These are phyloP conservation scores for Ascochyta lentis DNA, from an alignment of 2,329 filamentous ascomycete species.

Conservation along the genomic window DNA sequence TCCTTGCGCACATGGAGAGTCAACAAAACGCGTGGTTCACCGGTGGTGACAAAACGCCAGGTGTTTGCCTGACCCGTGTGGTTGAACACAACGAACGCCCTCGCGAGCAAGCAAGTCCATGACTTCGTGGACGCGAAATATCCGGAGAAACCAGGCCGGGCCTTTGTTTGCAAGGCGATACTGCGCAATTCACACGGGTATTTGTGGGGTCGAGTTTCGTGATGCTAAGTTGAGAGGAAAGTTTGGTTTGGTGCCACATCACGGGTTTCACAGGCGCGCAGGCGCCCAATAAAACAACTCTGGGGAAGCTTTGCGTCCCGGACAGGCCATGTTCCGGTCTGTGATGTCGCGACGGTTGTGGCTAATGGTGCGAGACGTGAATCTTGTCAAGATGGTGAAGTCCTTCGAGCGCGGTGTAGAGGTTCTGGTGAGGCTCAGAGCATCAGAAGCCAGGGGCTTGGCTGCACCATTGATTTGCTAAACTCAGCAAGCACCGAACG, in stretches of 20 bases:
- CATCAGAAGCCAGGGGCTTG: background rate
- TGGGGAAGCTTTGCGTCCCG: conserved; percentile 29
- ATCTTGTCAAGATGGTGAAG: conserved; percentile 1
- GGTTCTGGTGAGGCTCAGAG: conserved; percentile 1
- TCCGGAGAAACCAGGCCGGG: conserved; percentile 13
- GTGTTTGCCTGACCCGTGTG: background rate
- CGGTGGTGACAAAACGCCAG: background rate
- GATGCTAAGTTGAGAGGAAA: conserved; percentile 24
- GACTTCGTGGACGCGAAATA: conserved; percentile 3
- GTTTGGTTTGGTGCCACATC: conserved; percentile 40
- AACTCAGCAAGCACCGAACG: conserved; percentile 5
- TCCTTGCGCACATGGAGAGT: background rate
- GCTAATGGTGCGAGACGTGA: conserved; percentile 9
- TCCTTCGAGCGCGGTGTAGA: conserved; percentile 6
- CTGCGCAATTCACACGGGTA: conserved; percentile 22
- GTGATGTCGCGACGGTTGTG: conserved; percentile 15
- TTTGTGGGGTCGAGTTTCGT: conserved; percentile 30
- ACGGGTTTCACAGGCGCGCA: conserved; percentile 36
- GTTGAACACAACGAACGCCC: background rate
- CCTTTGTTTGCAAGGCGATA: conserved; percentile 19
- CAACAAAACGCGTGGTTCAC: background rate
- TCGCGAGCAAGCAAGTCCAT: conserved; percentile 7
- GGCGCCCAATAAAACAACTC: conserved; percentile 17
- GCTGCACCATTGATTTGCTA: conserved; percentile 3
- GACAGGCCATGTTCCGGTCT: conserved; percentile 29